Evolutionary conservation across 768 basidiomycete species (phyloP), one percentile per base, ranked within the genome.

Genomic region (Termitomyces sp.): DNA sequence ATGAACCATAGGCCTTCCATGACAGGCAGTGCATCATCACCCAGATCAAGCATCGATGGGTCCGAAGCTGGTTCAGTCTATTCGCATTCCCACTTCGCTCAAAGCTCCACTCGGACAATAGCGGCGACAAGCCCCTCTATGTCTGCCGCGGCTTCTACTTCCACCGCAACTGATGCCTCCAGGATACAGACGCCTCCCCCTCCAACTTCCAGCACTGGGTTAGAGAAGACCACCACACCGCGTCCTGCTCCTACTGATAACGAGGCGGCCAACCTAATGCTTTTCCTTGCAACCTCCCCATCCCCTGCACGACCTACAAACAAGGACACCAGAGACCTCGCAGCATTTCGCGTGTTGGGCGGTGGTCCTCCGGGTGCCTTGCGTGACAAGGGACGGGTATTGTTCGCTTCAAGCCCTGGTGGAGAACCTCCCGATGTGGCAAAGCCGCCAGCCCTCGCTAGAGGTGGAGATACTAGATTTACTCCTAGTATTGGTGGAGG

Each of bases 191-290:
- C 77, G 2, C 76, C 77, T 59, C 73, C 76, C 34, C 72, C 73
- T 8, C 51, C 36, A n/a, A 59, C 64, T n/a, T 49, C 70, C 61
- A 20, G 54, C 51, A 33, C 72, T 41, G 52, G 41, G 5, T 18
- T 45, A 34, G 58, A 59, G 31, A 62, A 73, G 62, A 66, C 62
- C 46, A 73, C 68, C 41, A 83, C 74, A 44, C 82, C 76, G 67
- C 81, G 66, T 57, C 78, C 77, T 59, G 82, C 74, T 6, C 80
- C 83, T n/a, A 83, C 85, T 33, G 89, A 90, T 68, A 86, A 84
- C 60, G 92, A 93, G 65, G 92, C 91, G 0, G 90, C 92, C n/a
- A 89, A 90, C 66, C 72, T 92, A 45, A 88, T 94, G 84, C 74
- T 93, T 22, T 90, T 83, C 72, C 81, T 94, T 51, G 91, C 92